Evolutionary conservation across 2,329 filamentous ascomycete species (phyloP).

Genomic region (Didymella sp.): DNA sequence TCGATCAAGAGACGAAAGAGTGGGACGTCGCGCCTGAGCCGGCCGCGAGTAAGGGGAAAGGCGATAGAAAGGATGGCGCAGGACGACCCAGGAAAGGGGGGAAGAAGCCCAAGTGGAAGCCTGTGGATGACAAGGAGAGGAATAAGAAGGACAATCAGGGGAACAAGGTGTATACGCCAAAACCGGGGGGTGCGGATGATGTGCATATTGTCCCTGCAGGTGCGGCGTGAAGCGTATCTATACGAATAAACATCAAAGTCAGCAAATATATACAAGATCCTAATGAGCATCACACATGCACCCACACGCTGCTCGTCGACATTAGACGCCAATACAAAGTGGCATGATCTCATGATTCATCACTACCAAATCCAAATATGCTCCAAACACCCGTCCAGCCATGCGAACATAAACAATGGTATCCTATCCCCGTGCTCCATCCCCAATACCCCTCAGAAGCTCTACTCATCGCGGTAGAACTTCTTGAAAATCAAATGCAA

Average conservation of each 20-base stretch:
- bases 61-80: neutral
- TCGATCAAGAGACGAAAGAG: conserved; percentile 42
- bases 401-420: conserved; percentile 3
- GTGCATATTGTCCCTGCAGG: conserved; percentile 7
- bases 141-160: conserved; percentile 1
- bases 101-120: neutral
- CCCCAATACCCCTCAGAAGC: neutral
- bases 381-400: conserved; percentile 1
- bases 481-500: conserved; percentile 98
- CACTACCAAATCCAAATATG: conserved; percentile 1
- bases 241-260: neutral
- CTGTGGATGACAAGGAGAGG: neutral
- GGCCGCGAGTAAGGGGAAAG: neutral
- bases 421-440: conserved; percentile 8
- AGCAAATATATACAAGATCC: neutral
- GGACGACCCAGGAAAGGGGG: neutral
- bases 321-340: neutral
- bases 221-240: neutral
- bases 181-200: neutral
- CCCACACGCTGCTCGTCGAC: neutral
- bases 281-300: neutral
- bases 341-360: conserved; percentile 11
- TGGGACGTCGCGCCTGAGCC: conserved; percentile 28
- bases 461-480: conserved; percentile 71
- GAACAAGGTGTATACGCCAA: neutral